Percentiles rank a stretch among this genome's conserved stretches.
These are phyloP conservation scores for Penicillium brasilianum DNA, from an alignment of 2,329 filamentous ascomycete species.

Conservation along the genomic window DNA sequence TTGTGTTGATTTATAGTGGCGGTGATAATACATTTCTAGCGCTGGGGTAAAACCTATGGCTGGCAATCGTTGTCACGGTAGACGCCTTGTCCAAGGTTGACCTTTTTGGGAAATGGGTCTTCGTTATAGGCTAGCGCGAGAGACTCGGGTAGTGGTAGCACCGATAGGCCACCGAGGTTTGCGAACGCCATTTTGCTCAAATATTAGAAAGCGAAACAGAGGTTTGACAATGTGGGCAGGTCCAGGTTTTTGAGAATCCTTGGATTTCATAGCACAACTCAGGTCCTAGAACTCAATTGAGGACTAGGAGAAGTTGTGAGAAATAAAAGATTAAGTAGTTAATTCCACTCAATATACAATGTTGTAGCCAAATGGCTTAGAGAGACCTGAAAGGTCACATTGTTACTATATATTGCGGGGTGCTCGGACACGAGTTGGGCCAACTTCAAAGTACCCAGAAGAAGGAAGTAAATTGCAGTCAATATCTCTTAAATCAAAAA, in stretches of 20 bases:
- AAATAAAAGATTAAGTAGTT: no score
- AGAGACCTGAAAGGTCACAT: no score
- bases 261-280: no score
- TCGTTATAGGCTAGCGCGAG: background rate
- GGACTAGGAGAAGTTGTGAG: no score
- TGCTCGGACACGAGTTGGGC: no score
- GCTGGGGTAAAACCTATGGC: background rate
- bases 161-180: background rate
- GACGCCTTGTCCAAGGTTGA: background rate
- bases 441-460: background rate
- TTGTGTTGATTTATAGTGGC: background rate
- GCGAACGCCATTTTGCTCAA: background rate
- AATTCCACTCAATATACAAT: no score
- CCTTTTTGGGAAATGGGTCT: background rate
- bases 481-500: background rate
- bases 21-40: background rate
- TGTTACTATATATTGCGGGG: no score
- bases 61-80: background rate
- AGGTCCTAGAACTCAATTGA: no score
- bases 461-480: background rate
- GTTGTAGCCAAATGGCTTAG: no score
- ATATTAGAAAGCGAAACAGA: no score
- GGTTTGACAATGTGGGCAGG: no score
- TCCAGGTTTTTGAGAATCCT: no score
- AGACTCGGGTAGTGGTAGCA: background rate